phyloP scores from a whole-genome alignment of 371 early-diverging fungal genomes.

The Phascolomyces articulosus region DNA sequence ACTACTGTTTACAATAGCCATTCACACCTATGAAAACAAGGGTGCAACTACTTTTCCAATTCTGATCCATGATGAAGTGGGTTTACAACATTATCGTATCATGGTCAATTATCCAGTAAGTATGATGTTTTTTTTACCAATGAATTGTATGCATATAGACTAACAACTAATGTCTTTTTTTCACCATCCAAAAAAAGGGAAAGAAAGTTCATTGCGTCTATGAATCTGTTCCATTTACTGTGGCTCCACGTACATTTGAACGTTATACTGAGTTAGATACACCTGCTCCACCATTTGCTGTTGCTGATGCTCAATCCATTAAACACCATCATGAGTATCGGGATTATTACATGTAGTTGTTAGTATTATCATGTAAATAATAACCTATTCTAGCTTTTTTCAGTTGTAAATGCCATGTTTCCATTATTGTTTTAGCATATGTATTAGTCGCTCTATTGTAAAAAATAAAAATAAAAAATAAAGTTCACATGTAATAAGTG shows the following conservation, averaged over 20 bases:
- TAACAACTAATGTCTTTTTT: too few species aligned
- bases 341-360: too few species aligned
- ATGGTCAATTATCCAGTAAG: slow-evolving; percentile 37
- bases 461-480: too few species aligned
- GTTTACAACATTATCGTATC: slow-evolving; percentile 33
- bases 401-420: too few species aligned
- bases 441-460: too few species aligned
- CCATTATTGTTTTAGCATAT: too few species aligned
- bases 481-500: too few species aligned
- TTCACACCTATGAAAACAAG: slow-evolving; percentile 23
- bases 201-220: slow-evolving; percentile 25
- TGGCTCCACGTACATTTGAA: slow-evolving; percentile 11
- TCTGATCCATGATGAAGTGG: slow-evolving; percentile 20
- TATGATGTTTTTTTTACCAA: background rate
- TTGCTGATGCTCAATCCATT: background rate
- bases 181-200: slow-evolving; percentile 13
- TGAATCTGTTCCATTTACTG: slow-evolving; percentile 27
- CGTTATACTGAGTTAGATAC: background rate
- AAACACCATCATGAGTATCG: background rate
- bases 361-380: too few species aligned
- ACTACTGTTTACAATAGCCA: too few species aligned
- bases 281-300: background rate
- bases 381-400: too few species aligned
- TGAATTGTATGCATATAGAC: too few species aligned
- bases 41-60: slow-evolving; percentile 26